A percentile compares a stretch with the other conserved stretches of the same genome.
Conservation (phyloP, 83 land plant genomes). For the Picea abies region DNA sequence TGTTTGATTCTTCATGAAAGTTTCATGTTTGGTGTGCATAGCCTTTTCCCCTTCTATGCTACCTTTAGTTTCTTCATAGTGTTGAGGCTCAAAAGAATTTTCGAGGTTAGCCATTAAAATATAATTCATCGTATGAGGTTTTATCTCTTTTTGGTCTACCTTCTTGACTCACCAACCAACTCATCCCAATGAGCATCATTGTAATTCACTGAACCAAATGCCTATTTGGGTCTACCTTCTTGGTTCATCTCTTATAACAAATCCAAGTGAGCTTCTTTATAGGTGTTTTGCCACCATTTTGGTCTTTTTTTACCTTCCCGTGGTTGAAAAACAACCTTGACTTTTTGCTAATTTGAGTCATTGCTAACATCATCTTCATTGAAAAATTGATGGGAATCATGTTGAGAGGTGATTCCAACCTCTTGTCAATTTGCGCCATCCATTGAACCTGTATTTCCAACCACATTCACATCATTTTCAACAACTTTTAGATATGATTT, state of each 20-base stretch:
- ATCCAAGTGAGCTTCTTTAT: no score
- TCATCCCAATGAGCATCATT: no score
- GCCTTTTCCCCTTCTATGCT: background rate
- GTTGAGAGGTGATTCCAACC: background rate
- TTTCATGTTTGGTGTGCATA: background rate
- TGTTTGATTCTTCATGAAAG: background rate
- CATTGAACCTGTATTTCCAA: background rate
- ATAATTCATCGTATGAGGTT: background rate
- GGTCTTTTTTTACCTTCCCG: no score
- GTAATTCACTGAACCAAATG: no score
- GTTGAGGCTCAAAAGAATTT: background rate
- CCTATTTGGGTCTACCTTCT: no score
- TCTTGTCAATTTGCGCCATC: background rate
- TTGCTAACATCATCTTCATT: no score
- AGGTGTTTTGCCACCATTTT: no score
- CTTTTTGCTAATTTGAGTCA: no score
- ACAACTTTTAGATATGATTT: no score
- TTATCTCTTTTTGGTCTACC: background rate
- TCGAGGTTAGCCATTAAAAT: background rate
- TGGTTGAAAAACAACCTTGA: no score
- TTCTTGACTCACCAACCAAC: background rate
- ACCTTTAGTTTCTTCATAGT: background rate
- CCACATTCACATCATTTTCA: no score
- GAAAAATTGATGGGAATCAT: background rate
- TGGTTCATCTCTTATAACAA: no score